Evolutionary conservation across 1,284 basidiomycete species (phyloP), one percentile per base, ranked within the genome.

Genomic region (Cystobasidiaceae sp.): DNA sequence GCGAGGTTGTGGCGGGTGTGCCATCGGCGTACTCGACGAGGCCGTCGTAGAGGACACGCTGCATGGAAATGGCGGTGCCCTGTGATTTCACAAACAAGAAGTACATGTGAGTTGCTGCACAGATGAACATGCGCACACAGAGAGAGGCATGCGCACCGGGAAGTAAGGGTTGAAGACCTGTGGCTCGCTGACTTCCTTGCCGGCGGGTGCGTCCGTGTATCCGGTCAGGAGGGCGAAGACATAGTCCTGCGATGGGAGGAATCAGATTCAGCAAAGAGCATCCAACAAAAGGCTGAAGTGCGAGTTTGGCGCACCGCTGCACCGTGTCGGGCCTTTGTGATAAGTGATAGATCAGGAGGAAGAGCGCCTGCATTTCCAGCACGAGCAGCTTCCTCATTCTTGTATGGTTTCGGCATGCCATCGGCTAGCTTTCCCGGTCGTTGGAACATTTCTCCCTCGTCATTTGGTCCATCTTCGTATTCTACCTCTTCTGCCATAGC

Each of bases 21-120:
- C 90, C 89, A 76, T 97, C 93, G 0, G 90, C 88, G 77, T 89
- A 97, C 79, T 97, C 93, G 66, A 97, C 93, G 46, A 97, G 78
- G 46, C 90, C 74, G 61, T 74, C 72, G 56, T 90, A 98, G 70
- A 99, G 81, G 21, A 97, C 86, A 77, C 94, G 90, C 56, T 92
- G 94, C 96, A 98, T 99, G 75, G 89, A 91, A 71, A 99, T 97
- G 73, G 92, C 91, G 75, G 93, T 92, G 67, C 93, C 92, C 61
- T 45, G 30, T n/a, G n/a, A n/a, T n/a, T n/a, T n/a, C n/a, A n/a
- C n/a, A n/a, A n/a, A n/a, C n/a, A n/a, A n/a, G n/a, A n/a, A n/a
- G 9, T 41, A 23, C 48, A 15, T 49, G 23, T 15, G n/a, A 17
- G 19, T 56, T n/a, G 27, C 15, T 32, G 27, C 17, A 13, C 45